Evolutionary conservation across 345 rosid species (phyloP), one percentile per base, ranked within the genome.

Genomic region (Camelina sativa): DNA sequence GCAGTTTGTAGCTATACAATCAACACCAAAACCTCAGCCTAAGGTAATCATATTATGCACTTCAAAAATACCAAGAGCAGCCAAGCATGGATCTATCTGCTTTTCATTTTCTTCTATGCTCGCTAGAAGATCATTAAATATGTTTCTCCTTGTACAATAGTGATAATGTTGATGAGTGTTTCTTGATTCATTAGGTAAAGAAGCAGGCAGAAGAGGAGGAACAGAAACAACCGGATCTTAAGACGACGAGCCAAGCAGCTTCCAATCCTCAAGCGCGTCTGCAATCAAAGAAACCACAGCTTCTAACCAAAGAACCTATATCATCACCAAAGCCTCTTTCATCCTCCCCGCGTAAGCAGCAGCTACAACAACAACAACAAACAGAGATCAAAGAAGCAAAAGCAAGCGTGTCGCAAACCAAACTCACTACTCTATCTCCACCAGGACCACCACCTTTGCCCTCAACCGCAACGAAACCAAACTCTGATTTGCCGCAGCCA

Each of bases 1-100:
- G 65, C 89, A 84, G 30, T 74, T 83, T 61, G 62, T 84, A 41
- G 81, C 85, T 72, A 62, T 88, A 46, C 86, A 82, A 30, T 85
- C 86, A 53, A 69, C 86, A 16, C 75, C 87, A 54, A 63, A 35
- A 9, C 68, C 81, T 50, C 69, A 43, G 41, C 67, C 74, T 34
- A 86, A 84, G 93, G 97, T 92, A 82, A 4, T 28, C 30, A 59
- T 52, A 46, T 48, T 15, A 55, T 15, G 58, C 77, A 54, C 65
- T 38, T 43, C 43, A 25, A 62, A 38, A 28, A 72, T 54, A 53
- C 77, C 64, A 73, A 4, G 12, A 56, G 22, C n/a, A 64, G 22
- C 50, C 38, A 20, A n/a, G 17, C 32, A 47, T n/a, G 51, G 4
- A 34, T 65, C 40, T 34, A 2, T 74, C 9, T 5, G 25, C 65